Conservation (phyloP, 2,329 filamentous ascomycete genomes). For the Monilinia aucupariae region DNA sequence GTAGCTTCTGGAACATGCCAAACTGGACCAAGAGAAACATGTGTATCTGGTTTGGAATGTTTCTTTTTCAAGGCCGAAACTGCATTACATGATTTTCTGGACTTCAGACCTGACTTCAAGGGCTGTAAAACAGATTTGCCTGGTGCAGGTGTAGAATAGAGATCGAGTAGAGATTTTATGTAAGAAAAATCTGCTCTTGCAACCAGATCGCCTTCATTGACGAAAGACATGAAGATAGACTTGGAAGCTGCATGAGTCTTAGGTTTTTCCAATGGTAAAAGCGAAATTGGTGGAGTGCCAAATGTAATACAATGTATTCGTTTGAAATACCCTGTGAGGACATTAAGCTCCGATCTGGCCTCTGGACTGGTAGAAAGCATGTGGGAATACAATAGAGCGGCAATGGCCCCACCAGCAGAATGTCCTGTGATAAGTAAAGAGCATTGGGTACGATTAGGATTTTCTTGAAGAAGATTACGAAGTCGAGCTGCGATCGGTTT, state of each 20-base stretch:
- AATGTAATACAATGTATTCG: slow-evolving; percentile 81
- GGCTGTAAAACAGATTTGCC: slow-evolving; percentile 21
- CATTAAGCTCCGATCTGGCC: slow-evolving; percentile 62
- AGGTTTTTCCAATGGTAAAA: slow-evolving; percentile 62
- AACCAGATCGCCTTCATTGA: slow-evolving; percentile 84
- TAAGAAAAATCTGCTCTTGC: slow-evolving; percentile 71
- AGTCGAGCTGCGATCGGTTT: slow-evolving; percentile 65
- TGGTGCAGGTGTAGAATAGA: slow-evolving; percentile 55
- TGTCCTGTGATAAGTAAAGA: slow-evolving; percentile 81
- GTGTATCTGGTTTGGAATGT: slow-evolving; percentile 23
- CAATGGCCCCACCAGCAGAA: slow-evolving; percentile 79
- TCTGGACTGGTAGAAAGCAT: slow-evolving; percentile 59
- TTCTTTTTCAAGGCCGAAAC: slow-evolving; percentile 24
- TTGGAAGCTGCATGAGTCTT: slow-evolving; percentile 47
- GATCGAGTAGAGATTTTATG: slow-evolving; percentile 63
- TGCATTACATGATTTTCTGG: slow-evolving; percentile 25
- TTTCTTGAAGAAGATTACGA: slow-evolving; percentile 63
- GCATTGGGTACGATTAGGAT: slow-evolving; percentile 59
- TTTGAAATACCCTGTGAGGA: slow-evolving; percentile 65
- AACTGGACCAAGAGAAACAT: slow-evolving; percentile 36
- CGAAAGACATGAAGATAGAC: slow-evolving; percentile 70
- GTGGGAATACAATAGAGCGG: slow-evolving; percentile 72
- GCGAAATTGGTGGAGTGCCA: slow-evolving; percentile 72
- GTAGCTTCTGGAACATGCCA: slow-evolving; percentile 64
- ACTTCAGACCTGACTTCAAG: slow-evolving; percentile 13